Conservation (phyloP, 768 basidiomycete genomes). For the Amanita muscaria region DNA sequence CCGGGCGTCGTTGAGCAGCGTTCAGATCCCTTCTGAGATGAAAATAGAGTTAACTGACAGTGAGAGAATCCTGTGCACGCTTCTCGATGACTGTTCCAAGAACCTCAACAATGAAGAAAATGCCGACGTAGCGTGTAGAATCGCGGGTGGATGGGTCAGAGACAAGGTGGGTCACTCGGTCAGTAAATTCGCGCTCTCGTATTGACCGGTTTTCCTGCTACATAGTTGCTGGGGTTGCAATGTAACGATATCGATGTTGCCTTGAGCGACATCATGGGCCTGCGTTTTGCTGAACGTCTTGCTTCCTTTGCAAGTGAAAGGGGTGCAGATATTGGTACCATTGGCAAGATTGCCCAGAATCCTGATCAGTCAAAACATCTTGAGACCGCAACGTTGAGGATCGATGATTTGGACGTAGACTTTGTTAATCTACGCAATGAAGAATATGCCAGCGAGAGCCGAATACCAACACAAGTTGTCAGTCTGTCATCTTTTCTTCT, state of each 20-base stretch:
- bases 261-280: slow-evolving; percentile 81
- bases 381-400: slow-evolving; percentile 82
- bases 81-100: slow-evolving; percentile 74
- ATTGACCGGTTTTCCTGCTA: background rate
- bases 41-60: slow-evolving; percentile 52
- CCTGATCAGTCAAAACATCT: slow-evolving; percentile 98
- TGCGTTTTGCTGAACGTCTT: slow-evolving; percentile 78
- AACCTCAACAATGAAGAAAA: slow-evolving; percentile 46
- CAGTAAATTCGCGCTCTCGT: background rate
- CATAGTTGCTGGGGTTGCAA: slow-evolving; percentile 67
- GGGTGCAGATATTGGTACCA: slow-evolving; percentile 43
- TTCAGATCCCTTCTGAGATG: slow-evolving; percentile 19
- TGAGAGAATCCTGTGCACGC: slow-evolving; percentile 61
- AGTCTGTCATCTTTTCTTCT: slow-evolving; percentile 19
- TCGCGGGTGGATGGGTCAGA: slow-evolving; percentile 97
- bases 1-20: slow-evolving; percentile 3
- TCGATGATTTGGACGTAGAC: slow-evolving; percentile 80
- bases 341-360: slow-evolving; percentile 85
- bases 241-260: slow-evolving; percentile 95
- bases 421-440: slow-evolving; percentile 92
- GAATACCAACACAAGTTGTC: slow-evolving; percentile 86
- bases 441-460: slow-evolving; percentile 77
- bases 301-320: slow-evolving; percentile 48
- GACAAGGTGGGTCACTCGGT: slow-evolving; percentile 67
- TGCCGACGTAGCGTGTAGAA: slow-evolving; percentile 58